Conservation (phyloP, 495 filamentous ascomycete genomes). For the Neurospora sp. region DNA sequence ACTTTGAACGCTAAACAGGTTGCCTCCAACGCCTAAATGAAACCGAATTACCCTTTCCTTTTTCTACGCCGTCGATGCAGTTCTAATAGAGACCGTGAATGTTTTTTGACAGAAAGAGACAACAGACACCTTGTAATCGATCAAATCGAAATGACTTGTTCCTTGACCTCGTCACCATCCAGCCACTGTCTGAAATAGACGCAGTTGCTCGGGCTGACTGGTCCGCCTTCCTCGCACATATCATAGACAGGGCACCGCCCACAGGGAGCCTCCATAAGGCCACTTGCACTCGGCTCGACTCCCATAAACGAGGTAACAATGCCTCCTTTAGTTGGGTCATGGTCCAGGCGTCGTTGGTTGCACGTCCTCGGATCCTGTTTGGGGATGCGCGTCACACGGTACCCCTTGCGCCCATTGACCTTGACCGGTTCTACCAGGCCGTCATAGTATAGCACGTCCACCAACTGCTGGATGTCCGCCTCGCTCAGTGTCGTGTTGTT, state of each 20-base stretch:
- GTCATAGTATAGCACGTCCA: slow-evolving; percentile 81
- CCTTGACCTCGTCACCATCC: slow-evolving; percentile 9
- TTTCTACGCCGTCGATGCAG: neutral
- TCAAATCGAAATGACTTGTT: neutral
- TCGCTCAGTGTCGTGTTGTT: slow-evolving; percentile 52
- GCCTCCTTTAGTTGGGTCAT: slow-evolving; percentile 14
- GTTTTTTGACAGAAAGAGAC: neutral
- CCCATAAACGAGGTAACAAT: slow-evolving; percentile 9
- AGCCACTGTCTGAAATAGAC: slow-evolving; percentile 87
- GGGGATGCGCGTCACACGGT: slow-evolving; percentile 38
- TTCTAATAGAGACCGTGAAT: neutral
- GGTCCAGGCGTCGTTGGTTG: slow-evolving; percentile 26
- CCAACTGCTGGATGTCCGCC: slow-evolving; percentile 65
- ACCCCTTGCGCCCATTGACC: slow-evolving; percentile 32
- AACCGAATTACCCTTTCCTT: neutral
- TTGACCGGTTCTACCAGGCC: slow-evolving; percentile 54
- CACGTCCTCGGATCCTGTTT: slow-evolving; percentile 29
- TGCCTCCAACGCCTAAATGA: neutral
- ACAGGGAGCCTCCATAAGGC: slow-evolving; percentile 81
- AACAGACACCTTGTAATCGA: neutral
- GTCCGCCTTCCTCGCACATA: slow-evolving; percentile 77
- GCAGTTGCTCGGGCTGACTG: slow-evolving; percentile 80
- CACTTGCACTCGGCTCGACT: slow-evolving; percentile 37
- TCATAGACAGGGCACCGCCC: slow-evolving; percentile 90
- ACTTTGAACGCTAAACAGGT: neutral